Base-by-base conservation (phyloP, 345 rosid genomes). In the Bruguiera parviflora region DNA sequence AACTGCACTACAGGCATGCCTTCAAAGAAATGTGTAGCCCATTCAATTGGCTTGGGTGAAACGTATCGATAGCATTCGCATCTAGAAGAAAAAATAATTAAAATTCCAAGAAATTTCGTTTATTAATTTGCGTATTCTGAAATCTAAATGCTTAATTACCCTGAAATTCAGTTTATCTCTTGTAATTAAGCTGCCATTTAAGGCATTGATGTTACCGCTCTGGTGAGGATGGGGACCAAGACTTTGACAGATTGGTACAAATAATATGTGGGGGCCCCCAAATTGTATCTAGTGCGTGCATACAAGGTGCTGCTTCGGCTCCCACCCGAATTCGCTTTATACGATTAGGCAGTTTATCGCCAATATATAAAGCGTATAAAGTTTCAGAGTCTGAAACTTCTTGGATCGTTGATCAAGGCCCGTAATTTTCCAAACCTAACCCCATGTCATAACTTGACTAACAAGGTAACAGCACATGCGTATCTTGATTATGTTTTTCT, bases 281-380 rank as follows among this genome's bases (percentile, higher is more conserved):
- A 58, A 52, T 65, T 19, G 73, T 18, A 55, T 67, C 67, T 24
- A 56, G 3, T 47, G 49, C 20, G 57, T 21, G 27, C 58, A 21
- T 8, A 8, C 13, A 18, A 53, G 25, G 58, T 4, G 9, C 27
- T 22, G 10, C 15, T 22, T 55, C 58, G 10, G 35, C 76, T 72
- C 78, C 73, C 67, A 78, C 68, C 80, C 76, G 53, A 78, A 73
- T 61, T 72, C 64, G 39, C 55, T 73, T 65, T 68, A 37, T 43
- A 27, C 49, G 76, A 66, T 37, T 64, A 9, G 80, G 77, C 63
- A 69, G 3, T 74, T 75, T 69, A 25, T 79, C 80, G 19, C 65
- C 75, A 71, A 76, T 78, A 71, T 73, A 71, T 71, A 75, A 77
- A 75, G 60, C 35, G 52, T 37, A 53, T 56, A n/a, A n/a, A 67